phyloP scores from a whole-genome alignment of 192 early-diverging fungal species.

The Entomortierella beljakovae region DNA sequence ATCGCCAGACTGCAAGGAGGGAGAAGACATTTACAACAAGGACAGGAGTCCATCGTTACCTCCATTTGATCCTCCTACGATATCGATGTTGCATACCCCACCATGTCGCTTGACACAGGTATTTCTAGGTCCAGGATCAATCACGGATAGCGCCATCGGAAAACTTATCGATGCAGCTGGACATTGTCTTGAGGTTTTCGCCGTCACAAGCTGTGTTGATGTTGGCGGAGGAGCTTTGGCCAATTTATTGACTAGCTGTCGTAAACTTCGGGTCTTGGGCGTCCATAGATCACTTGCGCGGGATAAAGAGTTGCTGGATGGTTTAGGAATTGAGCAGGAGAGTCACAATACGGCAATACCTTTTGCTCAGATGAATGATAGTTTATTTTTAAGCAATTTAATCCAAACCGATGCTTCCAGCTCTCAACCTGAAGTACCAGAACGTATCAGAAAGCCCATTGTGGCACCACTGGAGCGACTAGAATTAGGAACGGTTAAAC shows the following conservation, averaged over 20 bases:
- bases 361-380: not conserved
- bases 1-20: too few species aligned
- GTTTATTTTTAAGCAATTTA: not conserved
- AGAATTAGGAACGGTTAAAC: conserved; percentile 30
- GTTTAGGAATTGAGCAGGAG: conserved; percentile 30
- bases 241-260: conserved; percentile 34
- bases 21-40: too few species aligned
- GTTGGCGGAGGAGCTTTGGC: conserved; percentile 44
- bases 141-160: conserved; percentile 42
- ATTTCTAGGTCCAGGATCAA: conserved; percentile 48
- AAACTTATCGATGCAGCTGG: conserved; percentile 39
- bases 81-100: not conserved
- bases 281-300: conserved; percentile 44
- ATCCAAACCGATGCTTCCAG: not conserved
- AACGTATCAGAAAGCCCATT: conserved; percentile 8
- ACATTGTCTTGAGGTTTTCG: conserved; percentile 39
- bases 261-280: conserved; percentile 34
- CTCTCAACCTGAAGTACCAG: not conserved
- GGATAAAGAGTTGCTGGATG: conserved; percentile 36
- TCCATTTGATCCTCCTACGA: not conserved
- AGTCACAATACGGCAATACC: not conserved
- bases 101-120: conserved; percentile 46
- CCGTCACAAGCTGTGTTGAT: conserved; percentile 49
- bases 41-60: not conserved
- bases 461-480: conserved; percentile 44